Conservation (phyloP, 1,139 yeast genomes). For the Pneumocystis jirovecii region DNA sequence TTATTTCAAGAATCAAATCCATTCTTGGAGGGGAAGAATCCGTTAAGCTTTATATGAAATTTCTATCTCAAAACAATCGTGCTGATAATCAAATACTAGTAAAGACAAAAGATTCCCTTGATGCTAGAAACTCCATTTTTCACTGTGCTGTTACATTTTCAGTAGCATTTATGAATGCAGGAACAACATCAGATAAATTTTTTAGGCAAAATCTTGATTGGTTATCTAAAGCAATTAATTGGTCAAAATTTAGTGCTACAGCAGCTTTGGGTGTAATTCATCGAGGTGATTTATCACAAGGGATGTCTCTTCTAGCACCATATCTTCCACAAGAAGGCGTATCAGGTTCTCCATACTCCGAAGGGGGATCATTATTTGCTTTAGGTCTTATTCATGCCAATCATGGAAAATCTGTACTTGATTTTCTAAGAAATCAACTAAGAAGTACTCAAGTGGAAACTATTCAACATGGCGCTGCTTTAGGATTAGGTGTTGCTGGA, state of each 20-base stretch:
- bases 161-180: conserved; percentile 90
- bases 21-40: conserved; percentile 88
- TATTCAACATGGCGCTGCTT: conserved; percentile 85
- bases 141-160: conserved; percentile 93
- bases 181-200: conserved; percentile 90
- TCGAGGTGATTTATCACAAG: conserved; percentile 85
- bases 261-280: conserved; percentile 97
- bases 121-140: conserved; percentile 84
- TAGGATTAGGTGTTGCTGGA: conserved; percentile 93
- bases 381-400: conserved; percentile 92
- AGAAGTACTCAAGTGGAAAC: conserved; percentile 38
- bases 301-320: conserved; percentile 73
- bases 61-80: conserved; percentile 70
- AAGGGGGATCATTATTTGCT: conserved; percentile 92
- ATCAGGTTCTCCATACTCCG: conserved; percentile 54
- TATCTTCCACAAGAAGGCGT: conserved; percentile 49
- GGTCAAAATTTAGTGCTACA: conserved; percentile 97
- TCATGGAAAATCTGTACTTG: conserved; percentile 78
- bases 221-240: conserved; percentile 91
- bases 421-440: conserved; percentile 52
- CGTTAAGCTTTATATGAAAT: conserved; percentile 82
- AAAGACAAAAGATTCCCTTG: conserved; percentile 66
- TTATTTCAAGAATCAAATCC: conserved; percentile 2
- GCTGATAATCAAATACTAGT: conserved; percentile 73
- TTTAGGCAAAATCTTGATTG: conserved; percentile 84